Evolutionary conservation across 805 yeast genomes (phyloP), one percentile per base, ranked within the genome.

Genomic region (Saccharomycopsis sp.): DNA sequence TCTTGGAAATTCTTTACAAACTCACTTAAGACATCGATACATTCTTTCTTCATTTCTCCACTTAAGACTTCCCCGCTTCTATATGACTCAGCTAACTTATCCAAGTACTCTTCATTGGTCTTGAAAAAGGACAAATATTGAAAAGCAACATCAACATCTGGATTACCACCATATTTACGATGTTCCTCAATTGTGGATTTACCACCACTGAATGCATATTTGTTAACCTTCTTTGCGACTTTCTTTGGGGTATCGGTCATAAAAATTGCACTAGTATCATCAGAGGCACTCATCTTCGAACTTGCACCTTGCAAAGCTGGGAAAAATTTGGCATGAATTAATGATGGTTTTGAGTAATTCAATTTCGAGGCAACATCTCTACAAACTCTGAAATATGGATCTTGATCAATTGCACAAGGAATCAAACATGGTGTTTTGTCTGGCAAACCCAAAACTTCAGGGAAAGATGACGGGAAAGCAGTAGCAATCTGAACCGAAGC

Each of bases 351-450:
- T 51, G 88, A 70, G 62, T 75, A 94, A 64, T 82, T 84, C 62
- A 93, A 75, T 65, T 90, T 93, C 58, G 81, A 88, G 8, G 98
- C 97, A 53, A 93, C 98, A 62, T 93, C 98, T 67, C 98, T 77
- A 65, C 96, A 86, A 19, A 93, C 94, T 66, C 98, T 77, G 71
- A 93, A 93, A 65, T 93, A 93, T 24, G 98, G 97, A 64, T 93
- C 98, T 71, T 90, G 98, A 63, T 93, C 98, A 61, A 93, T 93
- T 39, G 98, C 98, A 73, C 98, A 93, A 32, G 98, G 98, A 63
- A 93, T 93, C 63, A 93, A 71, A 65, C 96, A 87, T 51, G 96
- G 97, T 0, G 97, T 87, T 68, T 89, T 93, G 40, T 80, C 70
- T 38, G 94, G 86, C 57, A 81, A 66, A 4, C 86, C 96, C 55